Percentiles rank a stretch among this genome's conserved stretches.
Evolutionary conservation across 2,329 filamentous ascomycete genomes (phyloP).

Genomic region (Talaromyces sp.): DNA sequence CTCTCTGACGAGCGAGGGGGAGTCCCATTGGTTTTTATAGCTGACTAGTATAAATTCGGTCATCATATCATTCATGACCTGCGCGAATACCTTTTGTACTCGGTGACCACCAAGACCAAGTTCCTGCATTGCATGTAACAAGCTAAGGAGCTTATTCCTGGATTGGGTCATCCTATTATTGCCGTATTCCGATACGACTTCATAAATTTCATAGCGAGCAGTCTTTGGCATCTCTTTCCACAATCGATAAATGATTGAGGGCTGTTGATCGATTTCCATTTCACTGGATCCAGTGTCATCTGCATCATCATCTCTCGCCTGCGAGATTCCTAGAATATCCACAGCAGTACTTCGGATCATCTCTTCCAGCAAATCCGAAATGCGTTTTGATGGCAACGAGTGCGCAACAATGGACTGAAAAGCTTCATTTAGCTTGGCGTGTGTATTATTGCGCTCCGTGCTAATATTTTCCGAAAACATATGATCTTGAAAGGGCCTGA

Average conservation of each 20-base stretch:
- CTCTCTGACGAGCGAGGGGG: conserved; percentile 46
- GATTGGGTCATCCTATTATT: conserved; percentile 28
- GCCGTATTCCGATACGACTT: conserved; percentile 35
- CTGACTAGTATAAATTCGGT: conserved; percentile 54
- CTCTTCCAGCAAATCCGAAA: conserved; percentile 44
- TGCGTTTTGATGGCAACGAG: conserved; percentile 41
- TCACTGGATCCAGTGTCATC: conserved; percentile 22
- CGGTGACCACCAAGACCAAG: conserved; percentile 55
- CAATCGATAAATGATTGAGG: conserved; percentile 36
- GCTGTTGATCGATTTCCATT: conserved; percentile 39
- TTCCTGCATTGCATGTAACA: conserved; percentile 48
- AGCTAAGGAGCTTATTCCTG: conserved; percentile 33
- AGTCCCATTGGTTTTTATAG: conserved; percentile 58
- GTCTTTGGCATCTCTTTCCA: conserved; percentile 36
- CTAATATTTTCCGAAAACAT: conserved; percentile 29
- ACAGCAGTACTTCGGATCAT: conserved; percentile 46
- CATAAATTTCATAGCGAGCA: conserved; percentile 27
- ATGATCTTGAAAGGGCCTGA: conserved; percentile 34
- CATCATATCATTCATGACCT: conserved; percentile 57
- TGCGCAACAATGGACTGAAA: conserved; percentile 50
- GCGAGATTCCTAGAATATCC: conserved; percentile 41
- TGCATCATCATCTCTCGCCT: conserved; percentile 25
- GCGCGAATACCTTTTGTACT: conserved; percentile 56
- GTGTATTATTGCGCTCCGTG: conserved; percentile 28
- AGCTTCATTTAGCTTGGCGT: conserved; percentile 39